These are phyloP conservation scores for Aotearoamyces nothofagi DNA, from an alignment of 2,329 filamentous ascomycete genomes.

Conservation along the genomic window DNA sequence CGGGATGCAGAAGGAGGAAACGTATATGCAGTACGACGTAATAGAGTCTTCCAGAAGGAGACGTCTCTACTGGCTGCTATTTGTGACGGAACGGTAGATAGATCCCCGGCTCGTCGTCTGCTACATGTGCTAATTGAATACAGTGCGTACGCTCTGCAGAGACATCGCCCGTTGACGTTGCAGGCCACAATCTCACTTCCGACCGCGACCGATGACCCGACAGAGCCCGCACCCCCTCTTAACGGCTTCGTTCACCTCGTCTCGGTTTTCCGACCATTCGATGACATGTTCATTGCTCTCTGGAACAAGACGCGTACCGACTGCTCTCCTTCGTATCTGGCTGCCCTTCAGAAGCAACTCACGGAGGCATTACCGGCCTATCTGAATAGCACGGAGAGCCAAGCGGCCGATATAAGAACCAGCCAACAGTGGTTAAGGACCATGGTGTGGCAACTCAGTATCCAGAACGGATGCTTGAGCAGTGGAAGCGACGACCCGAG, in stretches of 20 bases:
- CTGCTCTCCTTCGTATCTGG: constrained; percentile 40
- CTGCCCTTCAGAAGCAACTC: constrained; percentile 45
- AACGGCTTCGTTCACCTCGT: constrained; percentile 43
- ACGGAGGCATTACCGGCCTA: constrained; percentile 36
- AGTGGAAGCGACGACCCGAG: constrained; percentile 31
- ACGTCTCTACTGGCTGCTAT: constrained; percentile 59
- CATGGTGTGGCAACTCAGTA: constrained; percentile 45
- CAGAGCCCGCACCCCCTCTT: constrained; percentile 35
- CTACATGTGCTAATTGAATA: not conserved
- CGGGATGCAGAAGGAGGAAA: constrained; percentile 45
- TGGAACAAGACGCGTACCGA: constrained; percentile 52
- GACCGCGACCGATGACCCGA: constrained; percentile 42
- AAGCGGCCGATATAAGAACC: constrained; percentile 36
- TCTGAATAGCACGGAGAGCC: constrained; percentile 33
- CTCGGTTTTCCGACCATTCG: constrained; percentile 49
- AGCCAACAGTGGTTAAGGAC: constrained; percentile 53
- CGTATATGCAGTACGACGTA: constrained; percentile 41
- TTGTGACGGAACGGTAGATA: constrained; percentile 51
- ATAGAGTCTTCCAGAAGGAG: constrained; percentile 47
- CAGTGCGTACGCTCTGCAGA: constrained; percentile 56
- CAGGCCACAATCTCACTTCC: constrained; percentile 55
- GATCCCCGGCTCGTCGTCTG: no score
- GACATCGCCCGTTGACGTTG: constrained; percentile 53
- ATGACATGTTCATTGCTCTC: constrained; percentile 44
- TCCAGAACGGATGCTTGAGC: constrained; percentile 36